These are phyloP conservation scores for Planoprotostelium fungivorum DNA, from an alignment of 78 protist species.

Conservation along the genomic window DNA sequence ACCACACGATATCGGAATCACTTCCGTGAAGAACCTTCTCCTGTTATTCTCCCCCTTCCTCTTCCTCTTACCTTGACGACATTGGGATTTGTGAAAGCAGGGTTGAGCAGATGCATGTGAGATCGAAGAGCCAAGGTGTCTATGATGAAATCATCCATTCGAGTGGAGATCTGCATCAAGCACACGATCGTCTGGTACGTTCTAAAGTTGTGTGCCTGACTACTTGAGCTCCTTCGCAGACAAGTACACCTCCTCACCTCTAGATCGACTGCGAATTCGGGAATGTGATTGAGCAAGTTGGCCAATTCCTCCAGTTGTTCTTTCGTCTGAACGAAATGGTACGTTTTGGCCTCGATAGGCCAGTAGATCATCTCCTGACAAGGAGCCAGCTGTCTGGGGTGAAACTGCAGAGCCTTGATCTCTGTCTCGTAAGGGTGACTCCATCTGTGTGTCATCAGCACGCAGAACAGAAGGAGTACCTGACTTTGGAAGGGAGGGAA, in stretches of 20 bases:
- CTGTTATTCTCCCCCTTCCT: not conserved
- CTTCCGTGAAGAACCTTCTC: conserved; percentile 84
- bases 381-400: conserved; percentile 13
- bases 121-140: conserved; percentile 88
- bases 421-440: conserved; percentile 68
- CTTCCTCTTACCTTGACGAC: conserved; percentile 62
- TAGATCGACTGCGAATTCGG: conserved; percentile 90
- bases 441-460: not conserved
- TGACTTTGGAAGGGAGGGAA: not conserved
- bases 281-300: conserved; percentile 1
- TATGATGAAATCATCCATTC: conserved; percentile 84
- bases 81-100: conserved; percentile 74
- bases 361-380: conserved; percentile 11
- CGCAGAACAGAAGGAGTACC: not conserved
- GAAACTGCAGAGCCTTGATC: conserved; percentile 2
- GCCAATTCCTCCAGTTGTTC: conserved; percentile 38
- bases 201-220: conserved; percentile 69
- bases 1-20: conserved; percentile 84
- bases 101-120: conserved; percentile 45
- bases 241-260: conserved; percentile 41
- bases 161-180: conserved; percentile 93
- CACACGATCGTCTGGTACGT: conserved; percentile 93
- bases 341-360: conserved; percentile 56
- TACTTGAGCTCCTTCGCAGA: not conserved
- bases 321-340: conserved; percentile 46